phyloP scores from a whole-genome alignment of 1,139 yeast species.

The Zygoascus meyerae region DNA sequence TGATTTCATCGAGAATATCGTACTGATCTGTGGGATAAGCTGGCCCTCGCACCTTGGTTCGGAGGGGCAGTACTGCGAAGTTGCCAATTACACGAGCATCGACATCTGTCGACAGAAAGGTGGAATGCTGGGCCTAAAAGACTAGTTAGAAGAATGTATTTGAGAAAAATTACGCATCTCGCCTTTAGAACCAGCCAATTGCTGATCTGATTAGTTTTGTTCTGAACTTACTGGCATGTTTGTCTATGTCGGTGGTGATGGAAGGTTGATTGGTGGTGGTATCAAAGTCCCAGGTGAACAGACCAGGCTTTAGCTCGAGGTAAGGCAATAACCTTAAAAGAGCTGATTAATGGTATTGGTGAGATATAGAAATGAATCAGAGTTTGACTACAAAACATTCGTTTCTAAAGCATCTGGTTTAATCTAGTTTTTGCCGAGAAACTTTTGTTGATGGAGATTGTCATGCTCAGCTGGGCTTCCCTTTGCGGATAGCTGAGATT shows the following conservation, averaged over 20 bases:
- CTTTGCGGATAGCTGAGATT: too few species aligned
- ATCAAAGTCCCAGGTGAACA: neutral
- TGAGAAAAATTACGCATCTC: too few species aligned
- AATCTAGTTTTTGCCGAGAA: too few species aligned
- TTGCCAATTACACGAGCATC: constrained; percentile 48
- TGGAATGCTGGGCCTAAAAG: constrained; percentile 77
- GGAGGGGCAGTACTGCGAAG: constrained; percentile 73
- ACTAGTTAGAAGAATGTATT: neutral
- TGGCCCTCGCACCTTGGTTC: constrained; percentile 85
- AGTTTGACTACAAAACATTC: too few species aligned
- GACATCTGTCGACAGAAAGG: constrained; percentile 51
- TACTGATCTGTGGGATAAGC: constrained; percentile 83
- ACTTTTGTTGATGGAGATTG: too few species aligned
- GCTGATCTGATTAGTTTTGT: neutral
- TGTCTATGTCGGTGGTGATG: neutral
- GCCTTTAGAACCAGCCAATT: too few species aligned
- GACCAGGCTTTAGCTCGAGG: too few species aligned
- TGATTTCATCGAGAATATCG: constrained; percentile 84
- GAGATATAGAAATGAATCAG: too few species aligned
- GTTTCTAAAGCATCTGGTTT: too few species aligned
- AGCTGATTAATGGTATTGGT: too few species aligned
- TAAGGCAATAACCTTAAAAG: too few species aligned
- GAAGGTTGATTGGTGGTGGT: neutral
- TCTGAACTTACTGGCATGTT: constrained; percentile 1
- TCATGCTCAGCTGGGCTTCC: too few species aligned